Base-by-base conservation (phyloP, 306 rosid species). In the Quercus ilex region DNA sequence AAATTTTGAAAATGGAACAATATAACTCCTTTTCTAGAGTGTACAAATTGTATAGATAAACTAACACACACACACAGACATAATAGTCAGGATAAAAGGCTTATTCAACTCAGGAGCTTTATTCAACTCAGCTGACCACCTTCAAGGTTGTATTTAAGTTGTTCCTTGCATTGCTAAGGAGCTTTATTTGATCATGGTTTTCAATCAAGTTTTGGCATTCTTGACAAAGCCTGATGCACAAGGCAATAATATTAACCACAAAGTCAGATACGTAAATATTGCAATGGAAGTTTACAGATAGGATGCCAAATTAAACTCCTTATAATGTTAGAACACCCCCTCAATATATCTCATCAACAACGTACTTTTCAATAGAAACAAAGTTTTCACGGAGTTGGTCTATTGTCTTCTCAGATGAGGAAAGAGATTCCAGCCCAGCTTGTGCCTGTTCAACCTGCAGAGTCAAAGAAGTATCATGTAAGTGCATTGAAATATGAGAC, bases 121-220 rank as follows among this genome's bases (percentile, higher is more conserved):
- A 43, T 43, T 7, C 12, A 55, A 38, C 53, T 69, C 81, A 74
- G 71, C 28, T 21, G 52, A 81, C 67, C 52, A 95, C 99, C 98
- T 93, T 95, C 87, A 95, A 81, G 75, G 99, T 95, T 57, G 97
- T 95, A 81, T 93, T 90, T 74, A 95, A 81, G 87, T 95, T 95
- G 84, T 95, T 95, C 88, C 98, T 93, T 57, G 97, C 94, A 88
- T 95, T 95, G 90, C 98, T 95, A 79, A 95, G 98, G 81, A 93
- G 87, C 93, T 95, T 95, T 90, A 95, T 95, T 89, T 95, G 95
- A 83, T 95, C 99, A 80, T 95, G 99, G 80, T 95, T 95, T 25
- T 95, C 99, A 57, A 95, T 95, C 83, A 95, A 88, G 76, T 88
- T 90, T 81, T 95, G 98, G 90, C 99, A 95, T 78, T 95, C 98